Evolutionary conservation across 495 filamentous ascomycete species (phyloP).

Genomic region (Penicillium soppii): DNA sequence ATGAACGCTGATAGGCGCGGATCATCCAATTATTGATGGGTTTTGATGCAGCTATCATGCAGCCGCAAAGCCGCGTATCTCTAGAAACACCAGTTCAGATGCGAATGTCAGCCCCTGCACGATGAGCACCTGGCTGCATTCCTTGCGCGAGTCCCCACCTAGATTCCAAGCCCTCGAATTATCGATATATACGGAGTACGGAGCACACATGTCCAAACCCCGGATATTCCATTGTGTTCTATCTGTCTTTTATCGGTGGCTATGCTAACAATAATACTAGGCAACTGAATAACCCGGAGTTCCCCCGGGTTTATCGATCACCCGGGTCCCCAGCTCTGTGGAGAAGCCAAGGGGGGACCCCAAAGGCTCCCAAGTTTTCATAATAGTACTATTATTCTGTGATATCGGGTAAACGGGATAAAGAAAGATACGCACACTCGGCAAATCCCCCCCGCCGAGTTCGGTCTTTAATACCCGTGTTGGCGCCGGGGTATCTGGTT

Average conservation of each 20-base stretch:
- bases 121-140: neutral
- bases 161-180: too few relatives aligned
- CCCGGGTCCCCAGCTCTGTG: neutral
- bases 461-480: conserved; percentile 15
- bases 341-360: neutral
- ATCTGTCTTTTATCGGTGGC: too few relatives aligned
- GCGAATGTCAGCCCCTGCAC: conserved; percentile 7
- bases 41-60: conserved; percentile 14
- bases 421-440: conserved; percentile 31
- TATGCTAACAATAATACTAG: neutral
- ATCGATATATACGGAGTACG: too few relatives aligned
- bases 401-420: conserved; percentile 18
- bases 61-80: conserved; percentile 23
- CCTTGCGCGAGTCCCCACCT: neutral
- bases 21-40: conserved; percentile 22
- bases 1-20: conserved; percentile 23
- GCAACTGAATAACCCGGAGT: neutral
- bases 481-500: conserved; percentile 13
- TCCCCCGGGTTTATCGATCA: conserved; percentile 1
- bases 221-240: too few relatives aligned
- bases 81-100: conserved; percentile 8
- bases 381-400: too few relatives aligned
- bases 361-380: neutral
- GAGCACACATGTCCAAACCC: too few relatives aligned
- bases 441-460: conserved; percentile 10